Percentiles rank a stretch among this genome's conserved stretches.
These are phyloP conservation scores for Venturia asperata DNA, from an alignment of 2,329 filamentous ascomycete species.

Conservation along the genomic window DNA sequence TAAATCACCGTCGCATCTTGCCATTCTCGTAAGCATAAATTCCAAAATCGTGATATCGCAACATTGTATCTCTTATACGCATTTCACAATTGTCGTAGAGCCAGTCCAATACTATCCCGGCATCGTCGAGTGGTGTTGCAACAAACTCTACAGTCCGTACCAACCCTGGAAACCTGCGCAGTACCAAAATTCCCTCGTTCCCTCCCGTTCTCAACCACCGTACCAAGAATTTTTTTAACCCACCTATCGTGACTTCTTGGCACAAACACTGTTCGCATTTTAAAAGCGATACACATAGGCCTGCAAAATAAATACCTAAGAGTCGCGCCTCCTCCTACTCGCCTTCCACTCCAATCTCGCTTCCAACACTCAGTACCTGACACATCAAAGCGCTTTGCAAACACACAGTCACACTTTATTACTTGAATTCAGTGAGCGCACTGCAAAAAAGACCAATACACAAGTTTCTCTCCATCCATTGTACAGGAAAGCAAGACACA, in stretches of 20 bases:
- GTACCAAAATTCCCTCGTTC: neutral
- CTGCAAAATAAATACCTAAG: no score
- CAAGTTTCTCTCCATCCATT: neutral
- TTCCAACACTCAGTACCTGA: neutral
- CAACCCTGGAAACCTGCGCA: neutral
- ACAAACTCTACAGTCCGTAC: no score
- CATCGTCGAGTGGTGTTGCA: no score
- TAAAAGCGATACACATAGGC: neutral
- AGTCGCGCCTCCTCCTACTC: neutral
- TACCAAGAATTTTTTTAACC: neutral
- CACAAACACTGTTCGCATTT: neutral
- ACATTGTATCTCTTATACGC: neutral
- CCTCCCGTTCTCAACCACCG: neutral
- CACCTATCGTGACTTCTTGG: neutral
- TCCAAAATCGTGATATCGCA: neutral
- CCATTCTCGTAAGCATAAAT: neutral
- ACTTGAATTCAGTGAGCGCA: neutral
- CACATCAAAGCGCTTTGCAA: neutral
- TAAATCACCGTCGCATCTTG: neutral
- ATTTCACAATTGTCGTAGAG: neutral
- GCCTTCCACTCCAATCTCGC: neutral
- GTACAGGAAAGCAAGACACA: no score
- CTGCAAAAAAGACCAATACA: neutral
- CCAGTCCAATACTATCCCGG: neutral
- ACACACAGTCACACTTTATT: neutral